Base-by-base conservation (phyloP, 805 yeast species). In the Metschnikowia orientalis region DNA sequence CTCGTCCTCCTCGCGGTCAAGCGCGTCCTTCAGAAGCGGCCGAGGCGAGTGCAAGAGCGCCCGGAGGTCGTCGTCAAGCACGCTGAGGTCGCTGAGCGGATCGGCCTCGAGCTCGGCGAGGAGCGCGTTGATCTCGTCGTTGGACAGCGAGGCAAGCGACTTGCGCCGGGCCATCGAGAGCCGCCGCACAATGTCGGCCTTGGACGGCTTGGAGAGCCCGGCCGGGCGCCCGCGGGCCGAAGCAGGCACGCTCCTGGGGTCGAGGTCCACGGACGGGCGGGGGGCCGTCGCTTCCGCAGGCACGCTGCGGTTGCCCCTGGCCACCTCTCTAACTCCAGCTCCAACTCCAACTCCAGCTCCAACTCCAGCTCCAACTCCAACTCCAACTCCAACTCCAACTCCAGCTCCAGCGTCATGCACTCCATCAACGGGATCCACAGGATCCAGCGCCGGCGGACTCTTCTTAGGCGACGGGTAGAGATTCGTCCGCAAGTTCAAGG, bases 401-500 rank as follows among this genome's bases (percentile, higher is more conserved):
- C n/a, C n/a, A n/a, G n/a, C n/a, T n/a, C n/a, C n/a, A n/a, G n/a
- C n/a, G n/a, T n/a, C n/a, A n/a, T n/a, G n/a, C n/a, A n/a, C n/a
- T n/a, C n/a, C n/a, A n/a, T n/a, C n/a, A n/a, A n/a, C n/a, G n/a
- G n/a, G n/a, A n/a, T n/a, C n/a, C n/a, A n/a, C n/a, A n/a, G n/a
- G n/a, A 10, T 7, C 9, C 23, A 11, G 26, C 20, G 6, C 11
- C 11, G 10, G 20, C 8, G 26, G 11, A 8, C 16, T 22, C 32
- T 45, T 50, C 21, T 40, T 38, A 14, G 54, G 57, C n/a, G 48
- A 40, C 21, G 44, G 43, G 42, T 72, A 73, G 7, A 76, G 57
- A 11, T 72, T 66, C 3, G 75, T 63, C 45, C 78, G 67, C 45
- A 78, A 53, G 33, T 75, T 73, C 23, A 76, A 68, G 2, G 81